Percentiles rank a stretch among this genome's conserved stretches.
phyloP scores from a whole-genome alignment of 2,329 filamentous ascomycete genomes.

The Nemania serpens region DNA sequence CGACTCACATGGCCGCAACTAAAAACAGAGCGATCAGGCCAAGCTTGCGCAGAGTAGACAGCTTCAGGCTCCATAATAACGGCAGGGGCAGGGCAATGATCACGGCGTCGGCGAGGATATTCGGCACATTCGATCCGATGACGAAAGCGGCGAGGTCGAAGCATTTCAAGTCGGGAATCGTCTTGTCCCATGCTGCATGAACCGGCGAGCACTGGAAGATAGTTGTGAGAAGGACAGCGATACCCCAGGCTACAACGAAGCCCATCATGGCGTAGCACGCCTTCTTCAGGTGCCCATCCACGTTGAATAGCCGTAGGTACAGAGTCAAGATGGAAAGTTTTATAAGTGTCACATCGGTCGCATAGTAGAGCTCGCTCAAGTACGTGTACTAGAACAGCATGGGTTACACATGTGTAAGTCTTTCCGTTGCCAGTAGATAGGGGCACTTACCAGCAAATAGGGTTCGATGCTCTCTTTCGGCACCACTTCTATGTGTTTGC shows the following conservation, averaged over 20 bases:
- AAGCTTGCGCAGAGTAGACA: constrained; percentile 5
- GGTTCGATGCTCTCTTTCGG: not conserved
- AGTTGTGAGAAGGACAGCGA: constrained; percentile 5
- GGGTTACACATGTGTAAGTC: too few relatives aligned
- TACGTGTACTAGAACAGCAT: too few relatives aligned
- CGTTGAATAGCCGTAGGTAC: constrained; percentile 9
- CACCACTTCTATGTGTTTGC: constrained; percentile 8
- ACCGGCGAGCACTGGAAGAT: constrained; percentile 6
- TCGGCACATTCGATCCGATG: constrained; percentile 11
- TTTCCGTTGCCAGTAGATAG: too few relatives aligned
- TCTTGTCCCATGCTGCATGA: constrained; percentile 7
- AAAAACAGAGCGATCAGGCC: constrained; percentile 8
- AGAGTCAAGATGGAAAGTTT: constrained; percentile 9
- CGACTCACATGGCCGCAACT: constrained; percentile 7
- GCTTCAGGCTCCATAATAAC: constrained; percentile 3
- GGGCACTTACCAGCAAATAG: too few relatives aligned
- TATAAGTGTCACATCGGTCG: constrained; percentile 6
- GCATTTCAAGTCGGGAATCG: constrained; percentile 1
- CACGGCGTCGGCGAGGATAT: constrained; percentile 4
- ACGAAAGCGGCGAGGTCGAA: constrained; percentile 2
- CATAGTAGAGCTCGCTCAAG: constrained; percentile 10
- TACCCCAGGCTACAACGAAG: constrained; percentile 7
- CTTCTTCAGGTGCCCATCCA: not conserved
- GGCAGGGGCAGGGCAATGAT: constrained; percentile 6
- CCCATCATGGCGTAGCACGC: constrained; percentile 5